Conservation (phyloP, 2,329 filamentous ascomycete species). For the Cordyceps pruinosa region DNA sequence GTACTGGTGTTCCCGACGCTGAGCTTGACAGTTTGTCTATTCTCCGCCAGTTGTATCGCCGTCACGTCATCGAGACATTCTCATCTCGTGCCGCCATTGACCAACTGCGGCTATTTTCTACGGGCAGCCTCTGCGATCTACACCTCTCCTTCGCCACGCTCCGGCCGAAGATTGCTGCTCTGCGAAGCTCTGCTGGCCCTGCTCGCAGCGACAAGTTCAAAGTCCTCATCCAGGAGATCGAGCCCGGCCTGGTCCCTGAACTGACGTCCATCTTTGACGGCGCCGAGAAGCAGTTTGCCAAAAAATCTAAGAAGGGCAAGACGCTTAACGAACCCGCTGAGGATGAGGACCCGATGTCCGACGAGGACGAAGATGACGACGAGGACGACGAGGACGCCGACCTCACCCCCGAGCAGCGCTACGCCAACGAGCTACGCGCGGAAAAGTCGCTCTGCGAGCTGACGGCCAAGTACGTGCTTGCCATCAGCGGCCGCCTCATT, state of each 20-base stretch:
- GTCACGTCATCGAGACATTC: constrained; percentile 60
- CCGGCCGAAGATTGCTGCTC: constrained; percentile 44
- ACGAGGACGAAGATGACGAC: constrained; percentile 49
- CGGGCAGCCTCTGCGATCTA: constrained; percentile 73
- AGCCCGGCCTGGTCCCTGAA: constrained; percentile 54
- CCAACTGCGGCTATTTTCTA: constrained; percentile 67
- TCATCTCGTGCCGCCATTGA: constrained; percentile 66
- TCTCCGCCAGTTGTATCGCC: constrained; percentile 50
- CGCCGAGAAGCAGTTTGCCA: constrained; percentile 71
- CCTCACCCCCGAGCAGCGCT: constrained; percentile 50
- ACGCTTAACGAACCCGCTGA: constrained; percentile 58
- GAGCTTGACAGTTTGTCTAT: constrained; percentile 55
- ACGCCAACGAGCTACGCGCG: constrained; percentile 62
- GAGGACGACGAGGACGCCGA: constrained; percentile 50
- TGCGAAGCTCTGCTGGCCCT: constrained; percentile 22
- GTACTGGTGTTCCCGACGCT: constrained; percentile 47
- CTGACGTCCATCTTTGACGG: constrained; percentile 71
- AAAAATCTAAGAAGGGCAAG: constrained; percentile 50
- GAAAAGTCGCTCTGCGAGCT: constrained; percentile 84
- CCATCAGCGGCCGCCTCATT: constrained; percentile 67
- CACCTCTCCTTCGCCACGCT: constrained; percentile 74
- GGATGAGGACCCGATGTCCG: constrained; percentile 66
- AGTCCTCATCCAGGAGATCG: constrained; percentile 60
- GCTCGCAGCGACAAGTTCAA: constrained; percentile 26
- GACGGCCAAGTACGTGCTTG: constrained; percentile 76